phyloP scores from a whole-genome alignment of 306 rosid genomes.

The Echinosophora koreensis region DNA sequence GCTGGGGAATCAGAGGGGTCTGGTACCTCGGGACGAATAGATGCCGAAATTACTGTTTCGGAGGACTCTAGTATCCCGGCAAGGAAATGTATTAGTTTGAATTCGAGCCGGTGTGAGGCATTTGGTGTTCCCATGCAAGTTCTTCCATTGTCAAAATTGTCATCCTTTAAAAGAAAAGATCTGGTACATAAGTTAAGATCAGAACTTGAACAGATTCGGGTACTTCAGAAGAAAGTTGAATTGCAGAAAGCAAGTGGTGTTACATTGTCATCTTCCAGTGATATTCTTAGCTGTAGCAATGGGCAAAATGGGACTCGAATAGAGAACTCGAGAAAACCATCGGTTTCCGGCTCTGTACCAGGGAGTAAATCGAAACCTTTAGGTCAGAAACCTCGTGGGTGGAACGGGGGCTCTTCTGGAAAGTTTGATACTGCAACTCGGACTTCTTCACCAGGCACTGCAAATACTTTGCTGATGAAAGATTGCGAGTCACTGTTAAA shows the following conservation, averaged over 20 bases:
- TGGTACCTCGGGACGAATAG: constrained; percentile 77
- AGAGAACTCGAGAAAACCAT: constrained; percentile 51
- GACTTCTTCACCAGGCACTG: constrained; percentile 51
- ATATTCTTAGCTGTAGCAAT: constrained; percentile 74
- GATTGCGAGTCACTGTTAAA: constrained; percentile 76
- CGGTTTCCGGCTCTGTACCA: constrained; percentile 46
- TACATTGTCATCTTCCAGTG: constrained; percentile 77
- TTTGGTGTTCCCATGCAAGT: constrained; percentile 60
- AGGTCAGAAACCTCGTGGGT: constrained; percentile 56
- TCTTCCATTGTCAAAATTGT: constrained; percentile 66
- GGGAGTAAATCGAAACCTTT: constrained; percentile 50
- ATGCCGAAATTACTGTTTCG: constrained; percentile 70
- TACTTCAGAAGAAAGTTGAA: constrained; percentile 71
- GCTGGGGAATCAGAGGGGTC: constrained; percentile 84
- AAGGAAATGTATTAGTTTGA: constrained; percentile 72
- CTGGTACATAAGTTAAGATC: constrained; percentile 59
- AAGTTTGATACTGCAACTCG: constrained; percentile 54
- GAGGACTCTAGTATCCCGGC: constrained; percentile 70
- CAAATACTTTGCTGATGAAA: constrained; percentile 65
- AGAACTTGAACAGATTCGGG: constrained; percentile 73
- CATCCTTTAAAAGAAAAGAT: constrained; percentile 60
- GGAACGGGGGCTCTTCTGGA: constrained; percentile 64
- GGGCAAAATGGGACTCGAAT: constrained; percentile 56
- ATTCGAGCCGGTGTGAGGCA: constrained; percentile 48
- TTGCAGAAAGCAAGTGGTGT: constrained; percentile 61